Conservation (phyloP, 140 eudicot genomes). For the Senecio squalidus region DNA sequence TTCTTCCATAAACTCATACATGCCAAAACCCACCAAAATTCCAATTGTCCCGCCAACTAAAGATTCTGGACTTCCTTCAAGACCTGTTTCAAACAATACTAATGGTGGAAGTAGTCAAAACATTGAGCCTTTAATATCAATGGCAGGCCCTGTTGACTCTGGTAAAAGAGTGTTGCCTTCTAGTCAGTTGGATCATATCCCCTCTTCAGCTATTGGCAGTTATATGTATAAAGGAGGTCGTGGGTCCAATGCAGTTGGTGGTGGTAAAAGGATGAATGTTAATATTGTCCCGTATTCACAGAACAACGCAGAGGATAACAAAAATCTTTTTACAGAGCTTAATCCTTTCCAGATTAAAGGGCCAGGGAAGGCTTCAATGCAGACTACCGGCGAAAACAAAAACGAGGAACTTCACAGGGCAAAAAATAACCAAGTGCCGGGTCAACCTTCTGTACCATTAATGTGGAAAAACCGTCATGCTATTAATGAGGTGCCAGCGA, state of each 20-base stretch:
- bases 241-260: constrained; percentile 75
- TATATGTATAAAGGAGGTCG: constrained; percentile 85
- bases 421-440: constrained; percentile 43
- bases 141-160: constrained; percentile 31
- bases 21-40: constrained; percentile 45
- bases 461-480: constrained; percentile 74
- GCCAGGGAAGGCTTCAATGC: constrained; percentile 52
- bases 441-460: constrained; percentile 73
- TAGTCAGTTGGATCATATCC: constrained; percentile 59
- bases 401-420: constrained; percentile 42
- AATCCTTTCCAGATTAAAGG: constrained; percentile 90
- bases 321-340: constrained; percentile 85
- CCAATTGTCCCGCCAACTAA: constrained; percentile 35
- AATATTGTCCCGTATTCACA: constrained; percentile 78
- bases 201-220: constrained; percentile 72
- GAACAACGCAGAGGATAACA: constrained; percentile 59
- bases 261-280: constrained; percentile 78
- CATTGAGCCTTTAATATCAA: constrained; percentile 38
- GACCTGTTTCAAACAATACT: constrained; percentile 16
- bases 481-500: constrained; percentile 54
- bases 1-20: constrained; percentile 52
- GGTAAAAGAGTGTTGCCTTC: constrained; percentile 36
- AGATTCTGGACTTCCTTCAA: constrained; percentile 31
- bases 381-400: constrained; percentile 39
- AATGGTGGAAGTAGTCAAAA: constrained; percentile 26